Evolutionary conservation across 129 eudicot genomes (phyloP), one percentile per base, ranked within the genome.

Genomic region (Escallonia herrerae): DNA sequence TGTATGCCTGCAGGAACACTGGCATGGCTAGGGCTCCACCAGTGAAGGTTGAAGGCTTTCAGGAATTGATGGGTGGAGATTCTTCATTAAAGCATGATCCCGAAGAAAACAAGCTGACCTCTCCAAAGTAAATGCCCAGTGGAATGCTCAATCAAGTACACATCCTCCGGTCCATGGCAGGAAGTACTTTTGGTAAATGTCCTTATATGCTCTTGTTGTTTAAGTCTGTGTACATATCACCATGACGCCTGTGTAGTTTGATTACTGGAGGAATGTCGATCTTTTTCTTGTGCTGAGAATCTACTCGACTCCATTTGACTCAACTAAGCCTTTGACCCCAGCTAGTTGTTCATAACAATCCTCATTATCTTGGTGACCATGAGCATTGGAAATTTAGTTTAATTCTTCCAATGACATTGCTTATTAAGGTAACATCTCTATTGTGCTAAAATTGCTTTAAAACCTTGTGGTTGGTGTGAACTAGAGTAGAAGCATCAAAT

Each of bases 41-140:
- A 6, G 93, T 93, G 58, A 93, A 93, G 70, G 99, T 93, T 8
- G 99, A 93, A 86, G 99, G 91, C 9, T 93, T 93, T 74, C 89
- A 84, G 63, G 96, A 93, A 72, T 79, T 93, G 81, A 88, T 93
- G 99, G 99, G 96, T 45, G 96, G 99, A 58, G 99, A 93, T 89
- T 64, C 96, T 44, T 79, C 95, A 48, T 50, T 84, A 73, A 93
- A 93, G 81, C 99, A 77, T 76, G 96, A 84, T 66, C 67, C 89
- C 7, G 97, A 88, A 37, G 98, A 93, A 71, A 80, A 76, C 80
- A 91, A 87, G 79, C 73, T 88, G 56, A 79, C 84, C 58, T 89
- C 99, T 71, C 99, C 86, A 13, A 70, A 79, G 22, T 79, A 81
- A 81, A 5, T 15, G 52, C 53, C 15, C 40, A 4, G 1, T 10